Percentiles rank a stretch among this genome's conserved stretches.
phyloP scores from a whole-genome alignment of 1,139 yeast species.

The Entelexis sorbosivorans region DNA sequence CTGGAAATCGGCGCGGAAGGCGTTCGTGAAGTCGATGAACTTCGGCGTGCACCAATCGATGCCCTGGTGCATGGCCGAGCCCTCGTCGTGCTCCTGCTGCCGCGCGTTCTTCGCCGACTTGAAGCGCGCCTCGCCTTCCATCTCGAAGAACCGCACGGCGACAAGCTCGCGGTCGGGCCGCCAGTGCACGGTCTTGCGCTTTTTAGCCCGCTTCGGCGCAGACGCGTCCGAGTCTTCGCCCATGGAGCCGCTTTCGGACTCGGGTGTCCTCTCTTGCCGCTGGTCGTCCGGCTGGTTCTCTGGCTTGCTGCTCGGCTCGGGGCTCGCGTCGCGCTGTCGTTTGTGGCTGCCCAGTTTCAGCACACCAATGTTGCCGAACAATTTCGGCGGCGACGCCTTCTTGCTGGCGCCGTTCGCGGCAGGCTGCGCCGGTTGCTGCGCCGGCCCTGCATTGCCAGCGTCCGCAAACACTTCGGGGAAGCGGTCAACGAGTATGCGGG shows the following conservation, averaged over 20 bases:
- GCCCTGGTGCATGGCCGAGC: slow-evolving; percentile 24
- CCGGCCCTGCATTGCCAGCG: not conserved
- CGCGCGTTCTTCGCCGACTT: slow-evolving; percentile 17
- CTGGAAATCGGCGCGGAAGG: slow-evolving; percentile 7
- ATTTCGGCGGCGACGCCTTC: slow-evolving; percentile 10
- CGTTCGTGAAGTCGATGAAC: slow-evolving; percentile 23
- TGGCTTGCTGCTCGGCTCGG: not conserved
- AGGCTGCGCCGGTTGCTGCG: not conserved
- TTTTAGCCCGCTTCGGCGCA: slow-evolving; percentile 21
- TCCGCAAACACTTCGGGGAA: slow-evolving; percentile 2
- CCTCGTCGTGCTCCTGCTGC: slow-evolving; percentile 28
- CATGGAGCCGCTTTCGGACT: not conserved
- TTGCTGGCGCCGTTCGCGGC: not conserved
- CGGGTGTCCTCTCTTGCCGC: not conserved
- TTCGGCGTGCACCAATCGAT: slow-evolving; percentile 29
- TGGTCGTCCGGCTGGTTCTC: not conserved
- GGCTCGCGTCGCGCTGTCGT: slow-evolving; percentile 9
- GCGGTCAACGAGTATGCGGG: not conserved
- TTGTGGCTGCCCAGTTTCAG: slow-evolving; percentile 15
- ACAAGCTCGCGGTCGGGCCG: slow-evolving; percentile 32
- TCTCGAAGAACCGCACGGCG: slow-evolving; percentile 37
- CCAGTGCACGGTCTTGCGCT: slow-evolving; percentile 32
- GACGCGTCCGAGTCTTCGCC: slow-evolving; percentile 1
- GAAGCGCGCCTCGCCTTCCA: slow-evolving; percentile 21
- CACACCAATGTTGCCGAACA: slow-evolving; percentile 14